phyloP scores from a whole-genome alignment of 768 basidiomycete genomes.

The Leucosporidium creatinivorum region DNA sequence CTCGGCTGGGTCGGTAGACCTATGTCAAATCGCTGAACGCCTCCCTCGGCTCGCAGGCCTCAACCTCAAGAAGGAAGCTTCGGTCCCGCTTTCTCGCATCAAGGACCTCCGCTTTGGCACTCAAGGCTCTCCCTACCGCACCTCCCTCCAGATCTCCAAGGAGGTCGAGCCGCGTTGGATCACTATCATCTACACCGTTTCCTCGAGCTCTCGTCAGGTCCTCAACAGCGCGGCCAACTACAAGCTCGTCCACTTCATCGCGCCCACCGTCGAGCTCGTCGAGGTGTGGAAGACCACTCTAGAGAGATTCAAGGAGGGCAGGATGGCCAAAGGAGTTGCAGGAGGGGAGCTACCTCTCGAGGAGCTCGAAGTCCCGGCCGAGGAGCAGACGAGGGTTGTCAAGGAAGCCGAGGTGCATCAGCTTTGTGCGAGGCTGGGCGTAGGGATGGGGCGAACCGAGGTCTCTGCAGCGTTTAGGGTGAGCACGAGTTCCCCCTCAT shows the following conservation, averaged over 20 bases:
- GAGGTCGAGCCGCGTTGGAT: slow-evolving; percentile 30
- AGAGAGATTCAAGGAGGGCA: not conserved
- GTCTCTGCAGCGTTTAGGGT: slow-evolving; percentile 24
- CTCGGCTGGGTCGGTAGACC: not conserved
- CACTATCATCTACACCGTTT: slow-evolving; percentile 25
- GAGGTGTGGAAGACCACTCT: slow-evolving; percentile 10
- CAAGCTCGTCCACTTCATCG: slow-evolving; percentile 32
- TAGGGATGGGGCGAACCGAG: slow-evolving; percentile 27
- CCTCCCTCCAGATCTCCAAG: slow-evolving; percentile 24
- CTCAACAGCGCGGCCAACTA: slow-evolving; percentile 1
- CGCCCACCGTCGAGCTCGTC: slow-evolving; percentile 6
- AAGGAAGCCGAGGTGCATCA: slow-evolving; percentile 23
- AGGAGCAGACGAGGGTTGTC: slow-evolving; percentile 16
- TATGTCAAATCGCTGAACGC: not conserved
- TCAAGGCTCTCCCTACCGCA: slow-evolving; percentile 30
- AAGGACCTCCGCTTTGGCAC: slow-evolving; percentile 24
- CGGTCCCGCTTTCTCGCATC: slow-evolving; percentile 21
- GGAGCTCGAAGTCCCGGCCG: slow-evolving; percentile 13
- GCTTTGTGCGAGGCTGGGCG: slow-evolving; percentile 13
- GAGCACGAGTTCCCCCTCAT: not conserved
- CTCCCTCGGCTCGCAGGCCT: not conserved
- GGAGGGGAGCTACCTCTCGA: slow-evolving; percentile 6
- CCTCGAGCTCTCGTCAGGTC: slow-evolving; percentile 3
- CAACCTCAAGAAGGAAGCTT: slow-evolving; percentile 3
- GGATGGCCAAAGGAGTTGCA: not conserved